Evolutionary conservation across 805 yeast species (phyloP).

Genomic region (Metschnikowia drakensbergensis): DNA sequence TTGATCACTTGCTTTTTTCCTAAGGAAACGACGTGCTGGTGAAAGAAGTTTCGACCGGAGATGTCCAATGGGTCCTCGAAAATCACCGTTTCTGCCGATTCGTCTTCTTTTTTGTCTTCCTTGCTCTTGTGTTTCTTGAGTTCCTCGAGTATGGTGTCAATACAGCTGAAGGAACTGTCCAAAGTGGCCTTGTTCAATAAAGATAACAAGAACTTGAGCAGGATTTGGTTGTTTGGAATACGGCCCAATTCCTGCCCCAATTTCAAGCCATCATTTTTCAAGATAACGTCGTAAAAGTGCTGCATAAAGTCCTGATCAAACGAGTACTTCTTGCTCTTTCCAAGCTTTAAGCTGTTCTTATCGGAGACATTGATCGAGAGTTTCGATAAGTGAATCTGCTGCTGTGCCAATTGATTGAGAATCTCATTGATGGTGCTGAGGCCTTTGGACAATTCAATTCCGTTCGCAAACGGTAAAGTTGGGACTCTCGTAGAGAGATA

Average conservation of each 20-base stretch:
- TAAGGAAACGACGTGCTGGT: constrained; percentile 72
- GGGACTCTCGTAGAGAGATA: constrained; percentile 61
- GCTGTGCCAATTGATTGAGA: constrained; percentile 51
- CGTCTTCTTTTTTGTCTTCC: not conserved
- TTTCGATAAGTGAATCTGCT: constrained; percentile 14
- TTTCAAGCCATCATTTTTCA: constrained; percentile 41
- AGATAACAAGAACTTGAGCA: constrained; percentile 54
- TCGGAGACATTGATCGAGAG: constrained; percentile 5
- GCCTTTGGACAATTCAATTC: constrained; percentile 51
- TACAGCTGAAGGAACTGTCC: constrained; percentile 51
- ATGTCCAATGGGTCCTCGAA: constrained; percentile 56
- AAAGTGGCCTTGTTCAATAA: constrained; percentile 64
- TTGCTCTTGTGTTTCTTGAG: constrained; percentile 11
- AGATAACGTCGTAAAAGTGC: constrained; percentile 23
- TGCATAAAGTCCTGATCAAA: constrained; percentile 25
- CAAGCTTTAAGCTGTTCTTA: constrained; percentile 21
- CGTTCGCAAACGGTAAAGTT: constrained; percentile 77
- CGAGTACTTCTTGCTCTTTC: constrained; percentile 21
- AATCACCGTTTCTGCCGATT: not conserved
- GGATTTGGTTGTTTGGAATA: constrained; percentile 43
- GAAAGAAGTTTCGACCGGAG: constrained; percentile 79
- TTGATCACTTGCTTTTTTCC: constrained; percentile 56
- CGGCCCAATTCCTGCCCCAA: constrained; percentile 40
- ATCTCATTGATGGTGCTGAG: constrained; percentile 51
- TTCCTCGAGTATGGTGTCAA: constrained; percentile 43